Evolutionary conservation across 208 protist species (phyloP).

Genomic region (Acanthamoeba lenticulata): DNA sequence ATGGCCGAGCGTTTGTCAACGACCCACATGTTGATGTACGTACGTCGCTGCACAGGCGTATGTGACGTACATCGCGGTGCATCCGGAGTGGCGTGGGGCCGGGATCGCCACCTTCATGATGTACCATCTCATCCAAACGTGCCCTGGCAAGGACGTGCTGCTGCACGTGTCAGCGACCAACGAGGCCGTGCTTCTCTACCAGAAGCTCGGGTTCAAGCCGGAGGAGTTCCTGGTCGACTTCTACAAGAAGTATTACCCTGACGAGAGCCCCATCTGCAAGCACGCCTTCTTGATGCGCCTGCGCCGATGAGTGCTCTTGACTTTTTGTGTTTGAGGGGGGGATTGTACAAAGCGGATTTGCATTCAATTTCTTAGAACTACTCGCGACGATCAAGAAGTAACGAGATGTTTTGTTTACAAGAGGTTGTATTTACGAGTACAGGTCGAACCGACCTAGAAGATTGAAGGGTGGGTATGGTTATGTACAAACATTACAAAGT

Average conservation of each 20-base stretch:
- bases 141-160: constrained; percentile 75
- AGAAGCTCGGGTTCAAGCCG: constrained; percentile 84
- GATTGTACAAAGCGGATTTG: too few relatives aligned
- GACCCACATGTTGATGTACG: too few relatives aligned
- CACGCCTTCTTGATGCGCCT: constrained; percentile 79
- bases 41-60: constrained; percentile 76
- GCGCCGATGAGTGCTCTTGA: too few relatives aligned
- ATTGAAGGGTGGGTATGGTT: too few relatives aligned
- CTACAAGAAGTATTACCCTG: constrained; percentile 80
- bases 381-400: too few relatives aligned
- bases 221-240: constrained; percentile 82
- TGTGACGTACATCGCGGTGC: constrained; percentile 77
- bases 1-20: too few relatives aligned
- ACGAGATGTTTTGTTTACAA: too few relatives aligned
- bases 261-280: constrained; percentile 70
- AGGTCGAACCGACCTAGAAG: too few relatives aligned
- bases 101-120: constrained; percentile 84
- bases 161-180: constrained; percentile 83
- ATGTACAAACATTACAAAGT: neutral
- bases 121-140: constrained; percentile 78
- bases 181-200: constrained; percentile 82
- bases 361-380: too few relatives aligned
- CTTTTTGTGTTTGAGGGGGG: too few relatives aligned
- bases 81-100: constrained; percentile 76
- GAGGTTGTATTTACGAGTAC: too few relatives aligned